Evolutionary conservation across 331 rosid genomes (phyloP), one percentile per base, ranked within the genome.

Genomic region (Rhamnella rubrinervis): DNA sequence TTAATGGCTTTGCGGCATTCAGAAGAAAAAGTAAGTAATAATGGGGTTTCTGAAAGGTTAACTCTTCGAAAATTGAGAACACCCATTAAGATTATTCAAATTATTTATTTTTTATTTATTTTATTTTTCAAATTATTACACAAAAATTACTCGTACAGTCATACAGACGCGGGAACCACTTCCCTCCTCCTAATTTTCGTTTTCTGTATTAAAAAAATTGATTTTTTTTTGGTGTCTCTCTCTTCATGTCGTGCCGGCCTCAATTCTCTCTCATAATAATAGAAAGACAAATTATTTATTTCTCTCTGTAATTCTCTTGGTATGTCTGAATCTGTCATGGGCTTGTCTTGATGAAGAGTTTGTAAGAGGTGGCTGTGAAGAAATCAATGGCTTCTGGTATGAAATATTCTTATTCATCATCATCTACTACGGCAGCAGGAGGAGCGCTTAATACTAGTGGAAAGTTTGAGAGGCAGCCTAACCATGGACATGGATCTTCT

Each of bases 151-250:
- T 2, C 49, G 12, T 44, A 4, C 35, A 31, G 5, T 31, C 5
- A 40, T 47, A 56, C 77, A 58, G 49, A 82, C 86, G 92, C 89
- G 92, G 92, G 92, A 87, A 87, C 67, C 76, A 66, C 25, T 21
- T n/a, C 46, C 64, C 66, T 37, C 35, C 73, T 71, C 59, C 61
- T 10, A 1, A 40, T 44, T 44, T 44, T 44, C 11, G 11, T 44
- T 44, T 44, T 10, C 49, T 44, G 13, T 65, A 63, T 57, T 21
- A 53, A 55, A 70, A 5, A 18, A 23, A 31, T 31, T 8, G 14
- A 58, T 7, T 41, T n/a, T 19, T 35, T 59, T 35, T 59, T 18
- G 61, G 31, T 75, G 26, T 67, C 25, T 56, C 13, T 28, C 35
- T 28, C 35, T 28, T 50, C 16, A 4, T 53, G 50, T 75, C 89